These are phyloP conservation scores for Crotalaria pallida DNA, from an alignment of 306 rosid genomes.

Conservation along the genomic window DNA sequence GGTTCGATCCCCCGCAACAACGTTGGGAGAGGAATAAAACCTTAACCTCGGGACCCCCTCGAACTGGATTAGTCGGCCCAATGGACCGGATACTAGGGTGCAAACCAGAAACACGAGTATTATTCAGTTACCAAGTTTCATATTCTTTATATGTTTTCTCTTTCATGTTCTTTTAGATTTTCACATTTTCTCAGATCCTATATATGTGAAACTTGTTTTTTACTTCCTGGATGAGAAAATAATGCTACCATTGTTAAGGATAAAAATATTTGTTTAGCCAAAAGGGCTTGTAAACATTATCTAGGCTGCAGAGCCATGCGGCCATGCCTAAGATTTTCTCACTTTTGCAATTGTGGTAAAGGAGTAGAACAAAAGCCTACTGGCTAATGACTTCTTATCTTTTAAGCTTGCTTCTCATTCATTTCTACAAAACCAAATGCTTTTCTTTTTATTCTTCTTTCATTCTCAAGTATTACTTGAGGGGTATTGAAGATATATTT, in stretches of 20 bases:
- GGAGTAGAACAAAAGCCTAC: too few species aligned
- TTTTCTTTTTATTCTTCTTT: background rate
- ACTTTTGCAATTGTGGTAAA: too few species aligned
- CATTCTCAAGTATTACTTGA: conserved; percentile 1
- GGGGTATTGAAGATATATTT: background rate
- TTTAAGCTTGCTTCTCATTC: background rate
- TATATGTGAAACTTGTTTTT: too few species aligned
- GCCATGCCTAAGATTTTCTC: too few species aligned
- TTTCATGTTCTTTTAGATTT: too few species aligned
- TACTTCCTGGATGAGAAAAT: background rate
- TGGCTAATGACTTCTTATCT: too few species aligned
- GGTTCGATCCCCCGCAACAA: too few species aligned
- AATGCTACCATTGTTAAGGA: background rate
- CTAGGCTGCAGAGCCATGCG: background rate
- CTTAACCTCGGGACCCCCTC: too few species aligned
- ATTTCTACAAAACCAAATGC: background rate
- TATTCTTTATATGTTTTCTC: background rate
- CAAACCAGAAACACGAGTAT: too few species aligned
- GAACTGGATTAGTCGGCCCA: too few species aligned
- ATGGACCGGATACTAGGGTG: too few species aligned
- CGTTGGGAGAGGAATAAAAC: too few species aligned
- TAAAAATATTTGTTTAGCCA: background rate
- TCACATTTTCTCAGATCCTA: background rate
- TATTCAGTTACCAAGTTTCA: background rate
- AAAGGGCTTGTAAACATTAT: background rate